phyloP scores from a whole-genome alignment of 345 rosid genomes.

The Mangifera indica region DNA sequence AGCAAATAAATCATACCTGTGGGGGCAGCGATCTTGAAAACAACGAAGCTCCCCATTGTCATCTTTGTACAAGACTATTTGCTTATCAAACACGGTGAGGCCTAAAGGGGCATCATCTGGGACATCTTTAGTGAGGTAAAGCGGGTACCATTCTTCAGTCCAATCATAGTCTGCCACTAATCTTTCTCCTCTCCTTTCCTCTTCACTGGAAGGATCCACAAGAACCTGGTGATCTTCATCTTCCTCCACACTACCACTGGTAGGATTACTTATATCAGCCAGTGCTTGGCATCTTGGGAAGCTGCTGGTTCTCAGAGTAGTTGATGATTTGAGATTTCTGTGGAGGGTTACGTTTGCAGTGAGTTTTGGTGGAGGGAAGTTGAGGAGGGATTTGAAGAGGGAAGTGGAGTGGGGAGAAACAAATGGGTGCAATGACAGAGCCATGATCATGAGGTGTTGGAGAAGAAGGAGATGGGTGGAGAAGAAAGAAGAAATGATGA shows the following conservation, averaged over 20 bases:
- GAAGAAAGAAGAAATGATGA: neutral
- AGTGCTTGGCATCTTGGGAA: slow-evolving; percentile 29
- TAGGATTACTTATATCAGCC: slow-evolving; percentile 28
- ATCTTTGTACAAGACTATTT: slow-evolving; percentile 76
- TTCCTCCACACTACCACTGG: slow-evolving; percentile 4
- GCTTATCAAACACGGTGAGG: slow-evolving; percentile 76
- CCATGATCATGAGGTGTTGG: slow-evolving; percentile 21
- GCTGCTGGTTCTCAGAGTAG: neutral
- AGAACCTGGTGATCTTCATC: slow-evolving; percentile 26
- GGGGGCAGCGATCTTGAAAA: slow-evolving; percentile 90
- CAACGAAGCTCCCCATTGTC: slow-evolving; percentile 62
- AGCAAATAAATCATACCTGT: slow-evolving; percentile 57
- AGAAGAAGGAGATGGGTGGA: slow-evolving; percentile 7
- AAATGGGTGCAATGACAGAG: slow-evolving; percentile 24
- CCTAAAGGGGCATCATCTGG: slow-evolving; percentile 94
- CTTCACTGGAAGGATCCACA: slow-evolving; percentile 32
- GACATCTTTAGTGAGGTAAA: slow-evolving; percentile 72
- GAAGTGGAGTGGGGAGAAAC: slow-evolving; percentile 22
- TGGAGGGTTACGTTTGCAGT: slow-evolving; percentile 1
- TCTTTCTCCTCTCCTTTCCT: slow-evolving; percentile 43
- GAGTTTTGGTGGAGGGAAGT: slow-evolving; percentile 10
- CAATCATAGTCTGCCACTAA: slow-evolving; percentile 65
- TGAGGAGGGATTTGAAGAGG: slow-evolving; percentile 17
- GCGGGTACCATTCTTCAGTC: slow-evolving; percentile 94
- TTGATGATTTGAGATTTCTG: neutral